Evolutionary conservation across 2,329 filamentous ascomycete species (phyloP), one percentile per base, ranked within the genome.

Genomic region (Pseudogymnoascus sp.): DNA sequence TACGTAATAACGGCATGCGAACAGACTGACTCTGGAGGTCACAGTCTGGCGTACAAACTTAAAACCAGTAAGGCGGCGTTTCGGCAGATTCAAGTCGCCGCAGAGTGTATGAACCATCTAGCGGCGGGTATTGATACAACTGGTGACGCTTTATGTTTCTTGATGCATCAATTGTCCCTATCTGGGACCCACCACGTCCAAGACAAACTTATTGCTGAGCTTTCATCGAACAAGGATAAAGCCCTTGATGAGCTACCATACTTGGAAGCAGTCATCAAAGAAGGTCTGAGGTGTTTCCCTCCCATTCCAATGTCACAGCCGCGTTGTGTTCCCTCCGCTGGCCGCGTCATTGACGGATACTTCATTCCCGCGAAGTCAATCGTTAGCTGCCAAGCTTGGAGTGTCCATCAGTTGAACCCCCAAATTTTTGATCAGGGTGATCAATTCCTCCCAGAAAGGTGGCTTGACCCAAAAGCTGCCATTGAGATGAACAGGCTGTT

Each of bases 371-470:
- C 71, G 38, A 74, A 76, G 4, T 81, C 82, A 0, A 77, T 84
- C 39, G 83, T 85, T 58, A 85, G 83, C 68, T 80, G 79, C 64
- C 84, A 87, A 71, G 80, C 84, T 1, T 83, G 80, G 68, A 85
- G 83, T 9, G 76, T 85, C 35, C 82, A 87, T 64, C 78, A 80
- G 18, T 75, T 84, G 61, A 81, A 87, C 65, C 71, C 75, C 9
- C 79, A 85, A 61, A 87, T 91, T 1, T 97, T 95, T 71, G 85
- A 87, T 1, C 81, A 91, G 43, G 88, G 91, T 0, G 88, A 96
- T 63, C 75, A 73, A 5, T 97, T 92, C 70, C 79, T 86, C 58
- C 92, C 92, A 0, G 89, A 93, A 61, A 82, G 93, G 66, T 97
- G 92, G 92, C 82, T 96, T 65, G 84, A 81, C 14, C 79, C 81